Conservation (phyloP, 1,284 basidiomycete species). For the Bjerkandera adusta region DNA sequence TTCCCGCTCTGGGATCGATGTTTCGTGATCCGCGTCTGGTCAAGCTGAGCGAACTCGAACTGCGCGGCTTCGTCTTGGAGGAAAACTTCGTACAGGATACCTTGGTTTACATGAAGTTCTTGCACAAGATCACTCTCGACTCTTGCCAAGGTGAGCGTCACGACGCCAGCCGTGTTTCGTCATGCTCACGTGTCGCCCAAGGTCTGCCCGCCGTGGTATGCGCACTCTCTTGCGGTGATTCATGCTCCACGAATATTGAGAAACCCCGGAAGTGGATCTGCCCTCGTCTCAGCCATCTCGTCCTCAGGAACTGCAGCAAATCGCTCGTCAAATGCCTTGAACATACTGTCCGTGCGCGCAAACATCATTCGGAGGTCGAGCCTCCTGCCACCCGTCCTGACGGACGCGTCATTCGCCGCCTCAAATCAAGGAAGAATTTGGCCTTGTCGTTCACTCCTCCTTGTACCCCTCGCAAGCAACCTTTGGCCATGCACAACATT, state of each 20-base stretch:
- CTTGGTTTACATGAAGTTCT: conserved; percentile 5
- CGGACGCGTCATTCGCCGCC: not conserved
- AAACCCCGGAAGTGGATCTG: conserved; percentile 7
- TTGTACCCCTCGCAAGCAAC: not conserved
- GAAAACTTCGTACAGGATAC: not conserved
- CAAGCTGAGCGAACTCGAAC: conserved; percentile 1
- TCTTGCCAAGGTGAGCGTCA: conserved; percentile 6
- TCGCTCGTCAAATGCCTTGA: conserved; percentile 5
- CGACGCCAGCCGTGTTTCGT: not conserved
- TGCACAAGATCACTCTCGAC: conserved; percentile 1
- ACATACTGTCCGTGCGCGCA: conserved; percentile 3
- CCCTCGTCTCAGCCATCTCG: conserved; percentile 3
- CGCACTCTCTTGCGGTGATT: conserved; percentile 1
- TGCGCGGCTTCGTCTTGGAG: conserved; percentile 5
- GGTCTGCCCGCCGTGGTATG: conserved; percentile 6
- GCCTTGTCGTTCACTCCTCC: not conserved
- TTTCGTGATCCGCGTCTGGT: conserved; percentile 12
- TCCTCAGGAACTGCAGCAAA: not conserved
- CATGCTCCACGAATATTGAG: not conserved
- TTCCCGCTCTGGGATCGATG: not conserved
- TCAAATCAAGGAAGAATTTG: not conserved
- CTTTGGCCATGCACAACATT: not conserved
- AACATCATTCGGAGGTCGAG: not conserved
- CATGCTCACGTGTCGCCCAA: not conserved
- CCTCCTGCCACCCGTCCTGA: not conserved